Base-by-base conservation (phyloP, 495 filamentous ascomycete species). In the Penicillium argentinense region DNA sequence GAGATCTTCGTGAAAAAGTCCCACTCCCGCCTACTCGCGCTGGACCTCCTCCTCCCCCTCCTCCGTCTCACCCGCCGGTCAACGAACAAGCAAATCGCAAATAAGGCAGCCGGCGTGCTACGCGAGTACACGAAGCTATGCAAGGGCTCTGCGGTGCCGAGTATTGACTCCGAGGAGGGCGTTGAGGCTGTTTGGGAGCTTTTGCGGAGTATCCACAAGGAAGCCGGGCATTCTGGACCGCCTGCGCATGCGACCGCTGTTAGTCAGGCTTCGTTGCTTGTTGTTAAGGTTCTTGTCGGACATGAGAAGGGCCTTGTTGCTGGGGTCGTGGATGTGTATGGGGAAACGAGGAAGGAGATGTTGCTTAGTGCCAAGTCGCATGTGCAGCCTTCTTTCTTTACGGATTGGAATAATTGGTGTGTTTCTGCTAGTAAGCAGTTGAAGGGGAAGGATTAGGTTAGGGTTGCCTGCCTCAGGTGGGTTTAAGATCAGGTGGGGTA, bases 1-100 rank as follows among this genome's bases (percentile, higher is more conserved):
- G 79, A 87, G 49, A 87, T 95, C 49, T 97, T 86, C 64, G 75
- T 91, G 49, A 95, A 89, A 64, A 84, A 88, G 51, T 80, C 89
- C 63, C 81, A 87, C 37, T 64, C 75, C 9, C 83, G 84, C 39
- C 60, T 79, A 0, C 71, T 89, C 0, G 77, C 83, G 0, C 77
- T 95, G 29, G 75, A 80, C 43, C 64, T 93, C 3, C 71, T 92
- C 4, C 64, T 91, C 4, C 88, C 89, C 0, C 62, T 88, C 0
- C 66, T 87, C 11, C 64, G 68, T 9, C 71, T 80, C 7, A 74
- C 79, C 3, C 73, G 84, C 19, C 76, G 67, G 2, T 88, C 88
- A 0, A 80, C 74, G 9, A 82, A 80, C 46, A 88, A 88, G 61
- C 76, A 85, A 33, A 76, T 96, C 23, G 76, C 82, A 4, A 83